A percentile compares a stretch with the other conserved stretches of the same genome.
These are phyloP conservation scores for Beauveria asiatica DNA, from an alignment of 2,329 filamentous ascomycete species.

Conservation along the genomic window DNA sequence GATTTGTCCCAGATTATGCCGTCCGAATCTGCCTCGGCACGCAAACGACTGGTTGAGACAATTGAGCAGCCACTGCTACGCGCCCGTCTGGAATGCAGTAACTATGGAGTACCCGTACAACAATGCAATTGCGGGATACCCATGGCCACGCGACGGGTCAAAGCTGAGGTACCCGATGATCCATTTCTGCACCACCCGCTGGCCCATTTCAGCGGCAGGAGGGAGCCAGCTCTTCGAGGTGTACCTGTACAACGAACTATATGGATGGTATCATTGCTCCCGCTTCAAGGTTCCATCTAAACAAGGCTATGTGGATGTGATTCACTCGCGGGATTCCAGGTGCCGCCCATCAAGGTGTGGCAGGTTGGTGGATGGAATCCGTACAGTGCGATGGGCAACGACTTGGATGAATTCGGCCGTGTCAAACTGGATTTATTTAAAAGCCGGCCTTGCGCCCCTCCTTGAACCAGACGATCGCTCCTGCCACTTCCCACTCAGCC, in stretches of 20 bases:
- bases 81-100: neutral
- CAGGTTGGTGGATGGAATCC: neutral
- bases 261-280: neutral
- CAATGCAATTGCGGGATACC: too few relatives aligned
- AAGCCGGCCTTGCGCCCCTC: neutral
- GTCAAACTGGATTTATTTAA: neutral
- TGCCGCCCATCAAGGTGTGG: slow-evolving; percentile 8
- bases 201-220: neutral
- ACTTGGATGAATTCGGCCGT: slow-evolving; percentile 1
- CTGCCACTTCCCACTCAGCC: neutral
- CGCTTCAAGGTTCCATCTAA: neutral
- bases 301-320: neutral
- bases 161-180: neutral
- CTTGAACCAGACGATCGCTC: neutral
- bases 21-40: neutral
- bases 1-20: slow-evolving; percentile 10
- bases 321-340: neutral
- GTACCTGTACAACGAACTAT: neutral
- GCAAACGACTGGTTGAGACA: neutral
- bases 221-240: neutral
- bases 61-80: neutral
- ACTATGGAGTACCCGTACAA: too few relatives aligned
- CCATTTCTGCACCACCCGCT: neutral
- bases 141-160: too few relatives aligned
- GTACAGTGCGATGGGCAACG: neutral